These are phyloP conservation scores for Xylaria digitata DNA, from an alignment of 2,329 filamentous ascomycete species.

Conservation along the genomic window DNA sequence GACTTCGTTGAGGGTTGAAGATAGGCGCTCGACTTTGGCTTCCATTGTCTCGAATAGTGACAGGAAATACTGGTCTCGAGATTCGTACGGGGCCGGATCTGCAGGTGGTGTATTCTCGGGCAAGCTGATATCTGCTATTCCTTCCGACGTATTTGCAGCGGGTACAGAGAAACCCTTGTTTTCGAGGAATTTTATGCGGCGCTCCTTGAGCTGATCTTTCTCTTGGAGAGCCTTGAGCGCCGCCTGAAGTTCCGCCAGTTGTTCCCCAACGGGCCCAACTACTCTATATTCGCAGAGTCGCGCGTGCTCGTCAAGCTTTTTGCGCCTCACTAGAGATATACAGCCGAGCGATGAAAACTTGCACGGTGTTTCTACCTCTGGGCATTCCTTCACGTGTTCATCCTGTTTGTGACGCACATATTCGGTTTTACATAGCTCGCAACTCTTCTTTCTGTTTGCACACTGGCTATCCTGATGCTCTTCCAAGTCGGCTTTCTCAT, in stretches of 20 bases:
- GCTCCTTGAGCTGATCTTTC: conserved; percentile 55
- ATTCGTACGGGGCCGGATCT: conserved; percentile 51
- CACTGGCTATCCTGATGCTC: conserved; percentile 59
- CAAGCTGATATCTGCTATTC: conserved; percentile 45
- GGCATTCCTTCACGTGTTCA: conserved; percentile 62
- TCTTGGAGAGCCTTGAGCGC: conserved; percentile 59
- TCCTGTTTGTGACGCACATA: conserved; percentile 59
- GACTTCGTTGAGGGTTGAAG: conserved; percentile 67
- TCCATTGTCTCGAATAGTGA: conserved; percentile 64
- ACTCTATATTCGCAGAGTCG: conserved; percentile 63
- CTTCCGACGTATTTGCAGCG: conserved; percentile 41
- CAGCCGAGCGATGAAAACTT: conserved; percentile 64
- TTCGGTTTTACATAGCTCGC: conserved; percentile 60
- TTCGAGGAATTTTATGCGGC: conserved; percentile 57
- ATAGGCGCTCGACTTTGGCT: conserved; percentile 66
- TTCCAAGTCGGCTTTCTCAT: conserved; percentile 62
- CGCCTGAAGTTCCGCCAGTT: conserved; percentile 60
- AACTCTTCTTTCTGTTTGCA: conserved; percentile 60
- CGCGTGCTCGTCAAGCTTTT: conserved; percentile 59
- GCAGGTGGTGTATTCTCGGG: conserved; percentile 42
- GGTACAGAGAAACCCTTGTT: conserved; percentile 49
- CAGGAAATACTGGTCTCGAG: conserved; percentile 58
- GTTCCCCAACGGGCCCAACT: conserved; percentile 61
- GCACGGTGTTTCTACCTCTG: conserved; percentile 56
- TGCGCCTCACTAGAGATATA: conserved; percentile 53